phyloP scores from a whole-genome alignment of 208 protist genomes.

The Angomonas desouzai region DNA sequence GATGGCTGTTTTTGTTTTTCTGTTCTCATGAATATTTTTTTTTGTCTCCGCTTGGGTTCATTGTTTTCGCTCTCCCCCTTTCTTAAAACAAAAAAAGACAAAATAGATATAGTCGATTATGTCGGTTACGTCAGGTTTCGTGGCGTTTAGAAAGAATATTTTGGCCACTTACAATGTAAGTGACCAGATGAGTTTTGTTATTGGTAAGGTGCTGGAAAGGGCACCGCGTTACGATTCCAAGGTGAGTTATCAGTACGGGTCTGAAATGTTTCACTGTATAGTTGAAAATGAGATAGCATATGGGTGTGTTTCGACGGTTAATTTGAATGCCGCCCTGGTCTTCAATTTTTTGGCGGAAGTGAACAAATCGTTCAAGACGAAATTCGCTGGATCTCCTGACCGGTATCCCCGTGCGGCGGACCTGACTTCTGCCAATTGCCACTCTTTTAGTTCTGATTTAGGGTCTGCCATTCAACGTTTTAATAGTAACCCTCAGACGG shows the following conservation, averaged over 20 bases:
- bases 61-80: too few species aligned
- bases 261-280: constrained; percentile 72
- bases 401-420: constrained; percentile 43
- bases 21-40: too few species aligned
- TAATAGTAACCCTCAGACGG: constrained; percentile 63
- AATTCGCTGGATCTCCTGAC: constrained; percentile 48
- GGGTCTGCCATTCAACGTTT: constrained; percentile 27
- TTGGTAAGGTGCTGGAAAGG: constrained; percentile 64
- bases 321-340: constrained; percentile 50
- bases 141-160: constrained; percentile 43
- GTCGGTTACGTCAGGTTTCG: constrained; percentile 45
- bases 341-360: constrained; percentile 71
- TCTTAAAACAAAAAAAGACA: too few species aligned
- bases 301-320: constrained; percentile 47
- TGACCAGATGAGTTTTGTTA: constrained; percentile 23
- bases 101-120: too few species aligned
- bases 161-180: constrained; percentile 53
- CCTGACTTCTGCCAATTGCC: constrained; percentile 36
- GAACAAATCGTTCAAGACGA: constrained; percentile 58
- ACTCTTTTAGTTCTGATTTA: constrained; percentile 39
- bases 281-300: constrained; percentile 84
- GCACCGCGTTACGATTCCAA: constrained; percentile 72
- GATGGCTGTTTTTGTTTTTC: too few species aligned
- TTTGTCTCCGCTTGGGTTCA: too few species aligned
- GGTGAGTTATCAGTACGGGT: constrained; percentile 76